Conservation (phyloP, 2,329 filamentous ascomycete genomes). For the Coniochaeta sp. region DNA sequence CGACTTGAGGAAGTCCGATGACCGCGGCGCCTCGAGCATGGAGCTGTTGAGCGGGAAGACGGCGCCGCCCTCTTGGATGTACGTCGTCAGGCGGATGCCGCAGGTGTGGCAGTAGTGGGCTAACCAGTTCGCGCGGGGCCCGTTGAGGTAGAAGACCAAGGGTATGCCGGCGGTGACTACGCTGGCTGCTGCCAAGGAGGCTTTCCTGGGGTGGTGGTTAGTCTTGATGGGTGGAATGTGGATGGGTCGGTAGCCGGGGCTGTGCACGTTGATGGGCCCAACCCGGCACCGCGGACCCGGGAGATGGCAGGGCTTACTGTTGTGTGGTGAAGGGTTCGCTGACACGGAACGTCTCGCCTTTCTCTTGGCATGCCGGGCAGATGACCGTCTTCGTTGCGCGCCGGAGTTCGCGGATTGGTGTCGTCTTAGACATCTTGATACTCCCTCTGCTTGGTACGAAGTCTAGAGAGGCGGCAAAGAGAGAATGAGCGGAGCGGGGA, state of each 20-base stretch:
- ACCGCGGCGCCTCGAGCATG: neutral
- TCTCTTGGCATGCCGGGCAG: neutral
- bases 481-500: neutral
- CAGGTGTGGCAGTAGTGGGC: slow-evolving; percentile 2
- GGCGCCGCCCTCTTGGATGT: neutral
- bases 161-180: neutral
- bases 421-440: neutral
- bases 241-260: too few relatives aligned
- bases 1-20: neutral
- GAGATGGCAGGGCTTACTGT: neutral
- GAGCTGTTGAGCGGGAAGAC: slow-evolving; percentile 1
- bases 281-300: too few relatives aligned
- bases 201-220: neutral
- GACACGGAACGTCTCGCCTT: neutral
- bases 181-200: neutral
- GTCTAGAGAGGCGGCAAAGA: neutral
- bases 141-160: neutral
- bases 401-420: neutral
- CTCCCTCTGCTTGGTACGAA: neutral
- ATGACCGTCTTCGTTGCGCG: neutral
- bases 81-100: neutral
- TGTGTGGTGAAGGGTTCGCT: neutral
- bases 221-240: neutral
- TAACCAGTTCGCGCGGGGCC: neutral
- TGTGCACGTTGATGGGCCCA: too few relatives aligned